Percentiles rank a stretch among this genome's conserved stretches.
phyloP scores from a whole-genome alignment of 2,329 filamentous ascomycete genomes.

The Pseudocercospora fuligena region DNA sequence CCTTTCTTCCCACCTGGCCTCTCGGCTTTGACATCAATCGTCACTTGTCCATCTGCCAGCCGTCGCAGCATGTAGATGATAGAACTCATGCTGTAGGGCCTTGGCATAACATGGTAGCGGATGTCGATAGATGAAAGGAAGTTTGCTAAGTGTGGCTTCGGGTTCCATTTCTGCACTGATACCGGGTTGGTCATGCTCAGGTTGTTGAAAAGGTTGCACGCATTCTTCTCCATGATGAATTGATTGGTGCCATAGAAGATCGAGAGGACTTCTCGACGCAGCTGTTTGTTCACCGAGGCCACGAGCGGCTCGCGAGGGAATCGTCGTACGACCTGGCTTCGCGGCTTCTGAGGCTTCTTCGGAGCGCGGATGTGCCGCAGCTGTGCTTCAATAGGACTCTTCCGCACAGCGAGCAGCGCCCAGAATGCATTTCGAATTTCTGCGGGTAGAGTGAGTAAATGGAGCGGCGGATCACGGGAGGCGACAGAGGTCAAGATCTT shows the following conservation, averaged over 20 bases:
- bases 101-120: constrained; percentile 17
- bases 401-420: constrained; percentile 21
- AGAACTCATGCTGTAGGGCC: constrained; percentile 4
- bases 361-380: constrained; percentile 25
- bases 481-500: constrained; percentile 9
- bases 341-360: constrained; percentile 17
- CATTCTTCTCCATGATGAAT: constrained; percentile 28
- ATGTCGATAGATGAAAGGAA: constrained; percentile 23
- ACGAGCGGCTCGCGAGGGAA: constrained; percentile 27
- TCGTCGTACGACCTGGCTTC: constrained; percentile 21
- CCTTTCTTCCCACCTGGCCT: constrained; percentile 13
- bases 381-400: constrained; percentile 28
- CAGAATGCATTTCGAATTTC: constrained; percentile 31
- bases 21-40: constrained; percentile 21
- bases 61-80: constrained; percentile 21
- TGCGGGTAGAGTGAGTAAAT: constrained; percentile 26
- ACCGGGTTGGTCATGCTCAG: constrained; percentile 23
- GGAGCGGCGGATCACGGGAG: constrained; percentile 22
- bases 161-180: constrained; percentile 26
- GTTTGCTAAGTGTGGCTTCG: constrained; percentile 16
- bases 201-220: constrained; percentile 18
- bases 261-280: constrained; percentile 28
- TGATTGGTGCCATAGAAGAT: constrained; percentile 30
- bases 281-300: constrained; percentile 24
- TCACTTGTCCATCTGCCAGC: constrained; percentile 9